These are phyloP conservation scores for Eutrema salsugineum DNA, from an alignment of 441 rosid species.

Conservation along the genomic window DNA sequence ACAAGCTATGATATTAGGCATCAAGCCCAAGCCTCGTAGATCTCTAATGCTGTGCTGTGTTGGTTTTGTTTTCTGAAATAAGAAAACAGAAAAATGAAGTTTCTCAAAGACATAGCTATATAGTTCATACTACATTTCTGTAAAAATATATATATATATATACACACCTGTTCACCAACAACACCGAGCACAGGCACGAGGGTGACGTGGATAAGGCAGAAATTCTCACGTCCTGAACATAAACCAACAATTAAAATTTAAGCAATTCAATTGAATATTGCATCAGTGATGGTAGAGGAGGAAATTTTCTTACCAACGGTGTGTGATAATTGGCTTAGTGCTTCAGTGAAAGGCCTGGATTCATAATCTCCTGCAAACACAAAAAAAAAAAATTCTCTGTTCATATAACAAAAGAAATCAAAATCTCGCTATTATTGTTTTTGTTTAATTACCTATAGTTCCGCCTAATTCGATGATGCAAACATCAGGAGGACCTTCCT, in stretches of 20 bases:
- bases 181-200: conserved; percentile 91
- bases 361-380: conserved; percentile 78
- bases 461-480: conserved; percentile 96
- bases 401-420: conserved; percentile 1
- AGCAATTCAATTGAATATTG: conserved; percentile 1
- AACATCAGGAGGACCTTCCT: conserved; percentile 80
- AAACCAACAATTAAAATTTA: conserved; percentile 14
- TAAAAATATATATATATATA: not conserved
- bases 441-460: conserved; percentile 54
- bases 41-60: conserved; percentile 93
- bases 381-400: not conserved
- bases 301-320: conserved; percentile 59
- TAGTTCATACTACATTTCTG: conserved; percentile 34
- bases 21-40: conserved; percentile 79
- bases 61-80: conserved; percentile 89
- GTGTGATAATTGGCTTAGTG: conserved; percentile 86
- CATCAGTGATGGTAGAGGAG: not conserved
- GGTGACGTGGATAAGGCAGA: conserved; percentile 95
- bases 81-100: not conserved
- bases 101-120: conserved; percentile 27
- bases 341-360: conserved; percentile 90
- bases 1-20: conserved; percentile 87
- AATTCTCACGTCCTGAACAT: conserved; percentile 71
- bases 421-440: not conserved
- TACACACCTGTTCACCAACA: conserved; percentile 68